Evolutionary conservation across 768 basidiomycete genomes (phyloP).

Genomic region (Leccinum broughii): DNA sequence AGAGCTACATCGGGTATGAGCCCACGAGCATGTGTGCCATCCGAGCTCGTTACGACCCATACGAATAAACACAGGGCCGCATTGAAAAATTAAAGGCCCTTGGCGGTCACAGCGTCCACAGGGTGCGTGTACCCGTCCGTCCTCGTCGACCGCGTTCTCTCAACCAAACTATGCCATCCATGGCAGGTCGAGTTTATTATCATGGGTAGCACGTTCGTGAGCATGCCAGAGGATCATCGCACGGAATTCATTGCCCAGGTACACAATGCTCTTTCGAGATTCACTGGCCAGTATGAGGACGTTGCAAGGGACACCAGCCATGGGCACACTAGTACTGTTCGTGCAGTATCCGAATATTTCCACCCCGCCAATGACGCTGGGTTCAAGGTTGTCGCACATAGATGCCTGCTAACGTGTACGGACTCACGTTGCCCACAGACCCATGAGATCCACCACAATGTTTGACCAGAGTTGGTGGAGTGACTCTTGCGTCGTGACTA

Average conservation of each 20-base stretch:
- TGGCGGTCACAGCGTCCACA: slow-evolving; percentile 90
- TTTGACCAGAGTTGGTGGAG: slow-evolving; percentile 92
- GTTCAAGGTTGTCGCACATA: slow-evolving; percentile 99
- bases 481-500: slow-evolving; percentile 89
- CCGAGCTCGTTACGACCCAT: slow-evolving; percentile 69
- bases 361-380: slow-evolving; percentile 98
- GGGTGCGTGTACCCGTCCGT: slow-evolving; percentile 48
- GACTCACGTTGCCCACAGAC: slow-evolving; percentile 51
- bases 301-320: slow-evolving; percentile 98
- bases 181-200: slow-evolving; percentile 83
- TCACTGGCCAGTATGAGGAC: slow-evolving; percentile 94
- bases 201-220: slow-evolving; percentile 99
- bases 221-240: slow-evolving; percentile 97
- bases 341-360: slow-evolving; percentile 94
- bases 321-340: slow-evolving; percentile 83
- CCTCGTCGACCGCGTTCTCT: neutral
- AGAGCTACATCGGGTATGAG: slow-evolving; percentile 92
- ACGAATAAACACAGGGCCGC: slow-evolving; percentile 93
- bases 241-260: slow-evolving; percentile 92
- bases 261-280: slow-evolving; percentile 95
- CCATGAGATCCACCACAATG: slow-evolving; percentile 98
- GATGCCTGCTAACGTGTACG: slow-evolving; percentile 66
- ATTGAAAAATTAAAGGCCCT: slow-evolving; percentile 94
- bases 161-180: neutral
- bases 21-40: slow-evolving; percentile 52